Percentiles rank a stretch among this genome's conserved stretches.
phyloP scores from a whole-genome alignment of 2,329 filamentous ascomycete genomes.

The Thelonectria olida region DNA sequence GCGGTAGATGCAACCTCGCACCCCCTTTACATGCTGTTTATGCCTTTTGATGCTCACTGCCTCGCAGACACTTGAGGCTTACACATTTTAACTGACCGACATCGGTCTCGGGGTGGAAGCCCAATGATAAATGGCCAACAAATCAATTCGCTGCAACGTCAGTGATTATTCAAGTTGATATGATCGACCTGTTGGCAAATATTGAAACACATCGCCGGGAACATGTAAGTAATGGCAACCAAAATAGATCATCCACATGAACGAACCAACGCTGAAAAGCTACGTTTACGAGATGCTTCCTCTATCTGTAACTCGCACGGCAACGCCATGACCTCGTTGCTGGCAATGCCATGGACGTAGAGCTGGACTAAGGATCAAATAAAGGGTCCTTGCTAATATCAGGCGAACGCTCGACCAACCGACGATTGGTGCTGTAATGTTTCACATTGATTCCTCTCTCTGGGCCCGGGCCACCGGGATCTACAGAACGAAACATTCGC shows the following conservation, averaged over 20 bases:
- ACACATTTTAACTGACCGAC: not conserved
- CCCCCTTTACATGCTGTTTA: not conserved
- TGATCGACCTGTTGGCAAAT: not conserved
- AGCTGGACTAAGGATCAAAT: not conserved
- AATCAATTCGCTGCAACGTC: not conserved
- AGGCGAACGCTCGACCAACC: not conserved
- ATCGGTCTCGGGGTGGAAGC: not conserved
- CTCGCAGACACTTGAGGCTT: not conserved
- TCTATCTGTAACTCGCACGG: not conserved
- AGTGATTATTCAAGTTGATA: not conserved
- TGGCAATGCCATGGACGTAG: not conserved
- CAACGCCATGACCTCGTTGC: not conserved
- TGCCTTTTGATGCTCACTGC: not conserved
- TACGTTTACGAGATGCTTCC: not conserved
- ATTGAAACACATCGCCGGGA: not conserved
- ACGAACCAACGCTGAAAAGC: not conserved
- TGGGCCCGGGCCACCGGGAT: not conserved
- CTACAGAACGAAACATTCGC: not conserved
- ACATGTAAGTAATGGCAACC: not conserved
- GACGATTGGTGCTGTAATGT: not conserved
- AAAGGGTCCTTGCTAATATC: not conserved
- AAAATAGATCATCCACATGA: not conserved
- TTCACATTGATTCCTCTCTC: not conserved
- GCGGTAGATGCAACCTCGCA: too few species aligned
- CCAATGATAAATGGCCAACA: too few species aligned